Evolutionary conservation across 176 grass and related monocot genomes (phyloP).

Genomic region (Microstegium vimineum): DNA sequence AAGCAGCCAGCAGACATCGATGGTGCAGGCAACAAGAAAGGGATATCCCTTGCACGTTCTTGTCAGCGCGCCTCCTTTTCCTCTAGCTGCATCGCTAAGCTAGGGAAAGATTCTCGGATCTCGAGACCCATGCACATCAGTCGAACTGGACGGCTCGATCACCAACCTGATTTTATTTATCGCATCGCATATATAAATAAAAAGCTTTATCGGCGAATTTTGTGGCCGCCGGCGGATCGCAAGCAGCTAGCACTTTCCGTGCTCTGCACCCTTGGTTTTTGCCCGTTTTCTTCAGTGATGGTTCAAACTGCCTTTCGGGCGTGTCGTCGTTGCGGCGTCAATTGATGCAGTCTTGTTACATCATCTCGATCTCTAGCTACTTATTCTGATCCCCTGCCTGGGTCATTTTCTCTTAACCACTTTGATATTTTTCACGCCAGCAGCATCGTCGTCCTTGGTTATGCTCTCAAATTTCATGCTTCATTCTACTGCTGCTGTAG

Average conservation of each 20-base stretch:
- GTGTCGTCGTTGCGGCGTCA: slow-evolving; percentile 18
- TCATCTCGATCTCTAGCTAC: not conserved
- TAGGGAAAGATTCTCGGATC: slow-evolving; percentile 18
- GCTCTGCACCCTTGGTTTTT: slow-evolving; percentile 15
- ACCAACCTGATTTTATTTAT: slow-evolving; percentile 13
- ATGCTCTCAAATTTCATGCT: not conserved
- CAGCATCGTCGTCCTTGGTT: not conserved
- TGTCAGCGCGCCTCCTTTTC: slow-evolving; percentile 17
- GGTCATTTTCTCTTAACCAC: slow-evolving; percentile 51
- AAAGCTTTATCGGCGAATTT: not conserved
- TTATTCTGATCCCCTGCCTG: not conserved
- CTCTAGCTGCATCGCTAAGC: slow-evolving; percentile 35
- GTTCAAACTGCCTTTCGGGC: slow-evolving; percentile 36
- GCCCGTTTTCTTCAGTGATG: not conserved
- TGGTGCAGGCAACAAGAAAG: slow-evolving; percentile 26
- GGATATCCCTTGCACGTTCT: slow-evolving; percentile 26
- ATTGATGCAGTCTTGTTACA: slow-evolving; percentile 21
- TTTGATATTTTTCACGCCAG: slow-evolving; percentile 12
- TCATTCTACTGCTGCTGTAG: not conserved
- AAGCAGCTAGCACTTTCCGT: slow-evolving; percentile 28
- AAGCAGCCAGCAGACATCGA: not conserved
- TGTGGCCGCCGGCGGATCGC: not conserved
- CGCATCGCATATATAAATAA: no score
- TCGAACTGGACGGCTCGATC: not conserved
- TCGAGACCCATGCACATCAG: not conserved